Evolutionary conservation across 306 rosid species (phyloP), one percentile per base, ranked within the genome.

Genomic region (Prunus davidiana): DNA sequence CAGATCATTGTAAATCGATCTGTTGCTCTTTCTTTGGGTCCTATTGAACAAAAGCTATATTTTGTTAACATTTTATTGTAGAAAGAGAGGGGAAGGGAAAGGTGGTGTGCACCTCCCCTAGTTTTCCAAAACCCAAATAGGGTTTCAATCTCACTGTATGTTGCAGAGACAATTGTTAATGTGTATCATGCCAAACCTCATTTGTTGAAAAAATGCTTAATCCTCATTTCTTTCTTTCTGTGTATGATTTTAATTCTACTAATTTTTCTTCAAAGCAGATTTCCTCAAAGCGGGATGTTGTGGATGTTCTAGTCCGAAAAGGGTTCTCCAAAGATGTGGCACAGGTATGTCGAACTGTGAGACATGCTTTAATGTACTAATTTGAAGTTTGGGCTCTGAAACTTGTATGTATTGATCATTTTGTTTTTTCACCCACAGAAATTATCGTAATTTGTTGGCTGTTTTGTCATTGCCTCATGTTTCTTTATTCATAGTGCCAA

Each of bases 261-360:
- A 25, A 45, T 65, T 67, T 83, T 86, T 76, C 61, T 74, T 69
- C 22, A 67, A 79, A 71, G 68, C 74, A 92, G 96, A 85, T 94
- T 76, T 78, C 93, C 67, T 85, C 97, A 43, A 94, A 92, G 90
- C 76, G 83, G 82, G 91, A 88, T 68, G 82, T 92, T 61, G 73
- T 90, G 66, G 78, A 76, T 64, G 89, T 90, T 77, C 89, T 92
- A 62, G 77, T 85, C 81, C 86, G 85, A 77, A 88, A 85, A 58
- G 97, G 96, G 27, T 95, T 95, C 80, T 92, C 98, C 50, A 85
- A 85, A 32, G 98, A 92, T 81, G 97, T 95, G 73, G 92, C 97
- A 73, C 96, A 92, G 95, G 97, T 95, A 90, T 24, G 70, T 51
- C 3, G 16, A 14, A 38, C 52, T 49, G 27, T 30, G 57, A 72